phyloP scores from a whole-genome alignment of 495 filamentous ascomycete species.

The Xylaria telfairii region DNA sequence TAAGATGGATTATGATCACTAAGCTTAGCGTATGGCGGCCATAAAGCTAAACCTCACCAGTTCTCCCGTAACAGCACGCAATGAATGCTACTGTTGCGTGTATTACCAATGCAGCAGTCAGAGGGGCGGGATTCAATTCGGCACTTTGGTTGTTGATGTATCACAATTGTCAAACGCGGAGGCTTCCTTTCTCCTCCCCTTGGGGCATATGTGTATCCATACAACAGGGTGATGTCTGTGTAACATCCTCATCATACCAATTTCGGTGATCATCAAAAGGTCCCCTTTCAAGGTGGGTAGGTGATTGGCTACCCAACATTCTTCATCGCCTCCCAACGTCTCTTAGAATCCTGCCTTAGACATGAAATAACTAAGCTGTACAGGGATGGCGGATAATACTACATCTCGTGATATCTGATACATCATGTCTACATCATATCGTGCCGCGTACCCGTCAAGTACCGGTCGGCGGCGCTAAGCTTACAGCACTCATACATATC shows the following conservation, averaged over 20 bases:
- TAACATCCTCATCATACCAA: background rate
- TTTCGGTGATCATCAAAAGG: background rate
- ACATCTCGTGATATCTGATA: constrained; percentile 18
- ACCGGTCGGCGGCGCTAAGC: background rate
- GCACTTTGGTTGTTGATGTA: constrained; percentile 18
- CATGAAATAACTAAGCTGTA: background rate
- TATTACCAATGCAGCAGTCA: constrained; percentile 13
- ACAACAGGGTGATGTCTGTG: background rate
- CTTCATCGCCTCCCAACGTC: background rate
- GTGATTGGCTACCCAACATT: background rate
- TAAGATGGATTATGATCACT: constrained; percentile 15
- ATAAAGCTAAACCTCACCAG: background rate
- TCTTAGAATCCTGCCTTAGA: no score
- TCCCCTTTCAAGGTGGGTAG: background rate
- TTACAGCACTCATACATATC: background rate
- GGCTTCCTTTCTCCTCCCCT: background rate
- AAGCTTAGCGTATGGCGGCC: background rate
- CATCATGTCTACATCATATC: constrained; percentile 4
- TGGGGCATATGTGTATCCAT: background rate
- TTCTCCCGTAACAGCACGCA: background rate
- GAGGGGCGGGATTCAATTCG: background rate
- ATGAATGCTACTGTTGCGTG: background rate
- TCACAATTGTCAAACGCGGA: constrained; percentile 6
- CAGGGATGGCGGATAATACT: background rate
- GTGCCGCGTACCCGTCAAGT: background rate